Percentiles rank a stretch among this genome's conserved stretches.
These are phyloP conservation scores for Talaromyces islandicus DNA, from an alignment of 2,329 filamentous ascomycete genomes.

Conservation along the genomic window DNA sequence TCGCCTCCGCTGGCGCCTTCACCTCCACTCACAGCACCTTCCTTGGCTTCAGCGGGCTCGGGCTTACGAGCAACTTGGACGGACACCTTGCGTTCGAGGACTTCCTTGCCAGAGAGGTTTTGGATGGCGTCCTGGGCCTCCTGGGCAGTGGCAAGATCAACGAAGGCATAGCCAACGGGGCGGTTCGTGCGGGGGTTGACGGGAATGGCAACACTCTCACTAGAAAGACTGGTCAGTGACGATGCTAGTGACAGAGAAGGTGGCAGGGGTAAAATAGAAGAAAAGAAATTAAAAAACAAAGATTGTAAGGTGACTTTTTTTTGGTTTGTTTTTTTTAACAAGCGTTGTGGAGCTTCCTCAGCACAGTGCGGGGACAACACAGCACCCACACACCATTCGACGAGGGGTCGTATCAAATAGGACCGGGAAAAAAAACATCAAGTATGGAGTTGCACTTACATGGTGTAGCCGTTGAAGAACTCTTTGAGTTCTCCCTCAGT, in stretches of 20 bases:
- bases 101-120: constrained; percentile 94
- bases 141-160: constrained; percentile 88
- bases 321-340: background rate
- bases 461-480: constrained; percentile 99
- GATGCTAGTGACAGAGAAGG: background rate
- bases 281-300: background rate
- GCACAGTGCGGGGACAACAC: background rate
- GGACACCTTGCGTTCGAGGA: constrained; percentile 97
- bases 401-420: background rate
- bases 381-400: background rate
- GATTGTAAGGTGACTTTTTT: background rate
- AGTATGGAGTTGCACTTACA: constrained; percentile 63
- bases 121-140: constrained; percentile 94
- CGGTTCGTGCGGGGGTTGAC: constrained; percentile 99
- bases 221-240: constrained; percentile 36
- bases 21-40: constrained; percentile 63
- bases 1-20: constrained; percentile 68
- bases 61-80: constrained; percentile 98
- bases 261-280: background rate
- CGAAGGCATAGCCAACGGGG: constrained; percentile 97
- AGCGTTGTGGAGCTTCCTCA: background rate
- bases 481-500: constrained; percentile 99
- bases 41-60: constrained; percentile 76
- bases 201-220: constrained; percentile 97
- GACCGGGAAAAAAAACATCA: background rate